Evolutionary conservation across 2,329 filamentous ascomycete species (phyloP).

Genomic region (Cytospora paraplurivora): DNA sequence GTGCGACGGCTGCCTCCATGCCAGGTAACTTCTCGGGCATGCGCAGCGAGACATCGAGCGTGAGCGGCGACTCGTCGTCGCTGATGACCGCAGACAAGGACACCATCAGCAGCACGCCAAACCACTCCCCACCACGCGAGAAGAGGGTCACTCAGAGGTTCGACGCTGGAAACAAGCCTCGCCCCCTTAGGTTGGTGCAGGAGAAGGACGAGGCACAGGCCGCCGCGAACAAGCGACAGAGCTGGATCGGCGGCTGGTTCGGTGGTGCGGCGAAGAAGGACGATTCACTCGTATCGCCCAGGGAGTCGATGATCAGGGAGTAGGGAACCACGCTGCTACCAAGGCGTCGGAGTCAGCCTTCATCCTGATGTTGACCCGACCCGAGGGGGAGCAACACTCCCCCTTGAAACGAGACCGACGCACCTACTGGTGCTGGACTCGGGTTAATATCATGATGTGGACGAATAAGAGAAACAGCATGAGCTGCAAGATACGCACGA

Average conservation of each 20-base stretch:
- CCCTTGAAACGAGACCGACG: slow-evolving; percentile 1
- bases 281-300: slow-evolving; percentile 15
- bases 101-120: slow-evolving; percentile 53
- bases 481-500: slow-evolving; percentile 18
- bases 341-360: not conserved
- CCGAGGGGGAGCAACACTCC: not conserved
- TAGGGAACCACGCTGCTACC: slow-evolving; percentile 10
- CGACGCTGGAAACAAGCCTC: slow-evolving; percentile 69
- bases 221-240: slow-evolving; percentile 58
- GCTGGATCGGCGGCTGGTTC: slow-evolving; percentile 57
- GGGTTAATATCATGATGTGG: slow-evolving; percentile 27
- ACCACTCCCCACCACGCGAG: slow-evolving; percentile 58
- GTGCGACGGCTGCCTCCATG: slow-evolving; percentile 47
- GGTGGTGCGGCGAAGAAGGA: slow-evolving; percentile 25
- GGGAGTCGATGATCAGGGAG: slow-evolving; percentile 26
- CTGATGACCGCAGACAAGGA: slow-evolving; percentile 40
- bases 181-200: slow-evolving; percentile 84
- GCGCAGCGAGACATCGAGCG: slow-evolving; percentile 64
- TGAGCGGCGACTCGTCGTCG: slow-evolving; percentile 66
- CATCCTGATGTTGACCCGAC: not conserved
- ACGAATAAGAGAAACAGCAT: slow-evolving; percentile 19
- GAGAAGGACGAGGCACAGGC: slow-evolving; percentile 61
- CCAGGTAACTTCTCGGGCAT: slow-evolving; percentile 72
- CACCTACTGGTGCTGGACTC: slow-evolving; percentile 21
- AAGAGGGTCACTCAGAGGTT: slow-evolving; percentile 58